These are phyloP conservation scores for Eucalyptus pauciflora DNA, from an alignment of 345 rosid species.

Conservation along the genomic window DNA sequence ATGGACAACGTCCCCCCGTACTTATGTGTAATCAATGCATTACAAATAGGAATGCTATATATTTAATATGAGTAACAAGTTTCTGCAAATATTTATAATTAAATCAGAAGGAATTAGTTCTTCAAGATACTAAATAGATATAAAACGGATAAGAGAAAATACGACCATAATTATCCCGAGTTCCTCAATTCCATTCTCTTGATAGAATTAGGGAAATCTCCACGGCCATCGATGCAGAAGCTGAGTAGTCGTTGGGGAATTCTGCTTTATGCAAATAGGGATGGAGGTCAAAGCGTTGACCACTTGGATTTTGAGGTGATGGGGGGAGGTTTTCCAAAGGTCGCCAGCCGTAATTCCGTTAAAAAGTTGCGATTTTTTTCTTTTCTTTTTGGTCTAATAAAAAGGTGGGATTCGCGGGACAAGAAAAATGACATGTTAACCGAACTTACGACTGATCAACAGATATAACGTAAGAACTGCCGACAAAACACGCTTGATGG, in stretches of 20 bases:
- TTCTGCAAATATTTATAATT: neutral
- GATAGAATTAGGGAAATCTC: neutral
- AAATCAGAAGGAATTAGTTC: neutral
- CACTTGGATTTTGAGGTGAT: neutral
- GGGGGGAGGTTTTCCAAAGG: neutral
- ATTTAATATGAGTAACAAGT: too few species aligned
- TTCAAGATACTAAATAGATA: too few species aligned
- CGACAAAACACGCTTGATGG: neutral
- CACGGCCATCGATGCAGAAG: neutral
- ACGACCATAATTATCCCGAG: accelerated
- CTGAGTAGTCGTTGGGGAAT: neutral
- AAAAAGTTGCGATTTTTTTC: neutral
- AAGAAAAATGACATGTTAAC: neutral
- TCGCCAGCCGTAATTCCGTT: neutral
- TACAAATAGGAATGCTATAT: too few species aligned
- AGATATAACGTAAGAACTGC: neutral
- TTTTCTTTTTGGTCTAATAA: neutral
- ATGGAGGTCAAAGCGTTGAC: neutral
- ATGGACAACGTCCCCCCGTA: neutral
- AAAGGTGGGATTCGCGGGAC: neutral
- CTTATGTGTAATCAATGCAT: neutral
- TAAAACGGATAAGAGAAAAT: accelerated
- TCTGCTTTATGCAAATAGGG: neutral
- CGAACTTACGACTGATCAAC: neutral
- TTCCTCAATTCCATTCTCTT: neutral